Conservation (phyloP, 495 filamentous ascomycete genomes). For the Penicillium odoratum region DNA sequence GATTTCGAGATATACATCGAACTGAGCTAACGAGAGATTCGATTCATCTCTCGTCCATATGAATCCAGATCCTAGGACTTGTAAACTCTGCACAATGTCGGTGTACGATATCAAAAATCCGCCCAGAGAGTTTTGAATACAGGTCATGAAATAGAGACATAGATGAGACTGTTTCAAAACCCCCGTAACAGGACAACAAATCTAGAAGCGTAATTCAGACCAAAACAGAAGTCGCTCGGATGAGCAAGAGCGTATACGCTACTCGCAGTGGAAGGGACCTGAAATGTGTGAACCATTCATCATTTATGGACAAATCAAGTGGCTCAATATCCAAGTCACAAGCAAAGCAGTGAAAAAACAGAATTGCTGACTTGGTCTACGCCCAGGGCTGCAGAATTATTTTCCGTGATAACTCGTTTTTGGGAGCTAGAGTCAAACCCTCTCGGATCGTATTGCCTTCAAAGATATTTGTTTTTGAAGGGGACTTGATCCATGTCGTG, state of each 20-base stretch:
- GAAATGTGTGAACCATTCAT: background rate
- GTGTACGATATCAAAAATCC: constrained; percentile 10
- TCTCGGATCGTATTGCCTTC: constrained; percentile 8
- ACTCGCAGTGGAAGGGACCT: constrained; percentile 78
- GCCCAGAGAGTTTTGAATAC: constrained; percentile 29
- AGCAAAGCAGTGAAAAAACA: constrained; percentile 85
- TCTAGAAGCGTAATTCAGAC: constrained; percentile 67
- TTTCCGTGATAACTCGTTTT: constrained; percentile 23
- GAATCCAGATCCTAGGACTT: constrained; percentile 1
- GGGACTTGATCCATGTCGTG: constrained; percentile 3
- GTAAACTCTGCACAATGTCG: background rate
- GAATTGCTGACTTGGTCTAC: constrained; percentile 78
- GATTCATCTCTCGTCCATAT: background rate
- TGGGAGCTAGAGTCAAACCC: constrained; percentile 15
- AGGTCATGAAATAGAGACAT: constrained; percentile 61
- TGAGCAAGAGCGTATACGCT: constrained; percentile 68
- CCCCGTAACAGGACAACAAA: constrained; percentile 82
- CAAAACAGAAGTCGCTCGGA: constrained; percentile 50
- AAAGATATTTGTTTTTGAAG: constrained; percentile 8
- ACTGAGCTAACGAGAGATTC: background rate
- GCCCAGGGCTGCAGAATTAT: constrained; percentile 60
- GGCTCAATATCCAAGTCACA: constrained; percentile 66
- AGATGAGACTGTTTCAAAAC: constrained; percentile 85
- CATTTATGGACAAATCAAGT: background rate
- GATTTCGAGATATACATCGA: background rate